Percentiles rank a stretch among this genome's conserved stretches.
These are phyloP conservation scores for Kurtzmaniella fragi DNA, from an alignment of 805 yeast genomes.

Conservation along the genomic window DNA sequence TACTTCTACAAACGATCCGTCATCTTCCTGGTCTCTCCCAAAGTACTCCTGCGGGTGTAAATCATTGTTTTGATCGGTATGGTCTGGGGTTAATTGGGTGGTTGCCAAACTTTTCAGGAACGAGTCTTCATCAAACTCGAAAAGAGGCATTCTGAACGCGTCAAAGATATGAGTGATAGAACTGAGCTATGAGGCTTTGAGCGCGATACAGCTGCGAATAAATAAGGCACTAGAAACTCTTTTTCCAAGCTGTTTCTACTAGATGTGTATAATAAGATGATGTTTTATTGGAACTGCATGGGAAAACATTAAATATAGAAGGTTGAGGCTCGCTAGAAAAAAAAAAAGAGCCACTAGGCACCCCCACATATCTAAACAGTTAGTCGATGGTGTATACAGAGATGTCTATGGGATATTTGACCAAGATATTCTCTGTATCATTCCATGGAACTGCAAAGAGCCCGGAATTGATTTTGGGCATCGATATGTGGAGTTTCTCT, in stretches of 20 bases:
- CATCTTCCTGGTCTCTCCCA: background rate
- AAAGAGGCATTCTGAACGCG: constrained; percentile 6
- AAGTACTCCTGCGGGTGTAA: background rate
- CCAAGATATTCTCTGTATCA: constrained; percentile 51
- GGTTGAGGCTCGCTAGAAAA: too few species aligned
- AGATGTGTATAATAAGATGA: too few species aligned
- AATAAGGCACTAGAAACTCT: too few species aligned
- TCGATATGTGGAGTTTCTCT: constrained; percentile 10
- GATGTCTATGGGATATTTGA: constrained; percentile 24
- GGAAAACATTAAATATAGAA: too few species aligned
- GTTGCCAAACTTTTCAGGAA: constrained; percentile 1
- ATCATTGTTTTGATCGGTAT: background rate
- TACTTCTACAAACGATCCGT: background rate
- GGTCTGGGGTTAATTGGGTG: constrained; percentile 1
- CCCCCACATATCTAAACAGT: background rate
- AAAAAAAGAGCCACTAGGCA: too few species aligned
- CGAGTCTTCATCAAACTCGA: constrained; percentile 13
- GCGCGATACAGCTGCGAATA: too few species aligned
- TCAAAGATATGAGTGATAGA: too few species aligned
- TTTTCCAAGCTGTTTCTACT: too few species aligned
- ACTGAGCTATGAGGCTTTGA: too few species aligned
- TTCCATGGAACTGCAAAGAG: constrained; percentile 79
- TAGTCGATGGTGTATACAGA: constrained; percentile 33
- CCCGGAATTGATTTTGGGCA: constrained; percentile 82
- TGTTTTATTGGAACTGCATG: too few species aligned